phyloP scores from a whole-genome alignment of 2,329 filamentous ascomycete genomes.

The Triangularia setosa region DNA sequence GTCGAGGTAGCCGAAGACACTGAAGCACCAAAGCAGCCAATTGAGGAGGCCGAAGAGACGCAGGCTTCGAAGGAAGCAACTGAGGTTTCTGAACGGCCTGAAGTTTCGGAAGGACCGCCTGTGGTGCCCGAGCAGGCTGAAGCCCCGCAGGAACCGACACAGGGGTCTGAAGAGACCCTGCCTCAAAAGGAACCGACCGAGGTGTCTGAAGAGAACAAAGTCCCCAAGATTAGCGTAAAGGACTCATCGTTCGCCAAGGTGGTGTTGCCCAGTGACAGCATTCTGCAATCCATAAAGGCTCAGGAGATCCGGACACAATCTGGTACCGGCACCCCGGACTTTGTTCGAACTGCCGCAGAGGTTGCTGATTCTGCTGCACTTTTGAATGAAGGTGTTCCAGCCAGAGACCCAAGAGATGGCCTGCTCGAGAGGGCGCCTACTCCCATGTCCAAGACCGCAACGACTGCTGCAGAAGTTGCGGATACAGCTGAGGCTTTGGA shows the following conservation, averaged over 20 bases:
- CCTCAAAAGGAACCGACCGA: not conserved
- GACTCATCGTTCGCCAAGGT: not conserved
- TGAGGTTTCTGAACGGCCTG: constrained; percentile 21
- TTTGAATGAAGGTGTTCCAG: constrained; percentile 31
- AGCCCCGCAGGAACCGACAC: constrained; percentile 30
- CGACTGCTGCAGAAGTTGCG: constrained; percentile 39
- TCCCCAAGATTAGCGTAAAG: not conserved
- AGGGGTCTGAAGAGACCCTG: constrained; percentile 16
- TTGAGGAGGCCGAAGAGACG: not conserved
- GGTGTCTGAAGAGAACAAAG: not conserved
- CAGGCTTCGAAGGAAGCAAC: constrained; percentile 18
- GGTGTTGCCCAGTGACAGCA: not conserved
- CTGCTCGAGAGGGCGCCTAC: constrained; percentile 35
- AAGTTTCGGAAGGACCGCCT: constrained; percentile 24
- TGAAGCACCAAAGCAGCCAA: not conserved
- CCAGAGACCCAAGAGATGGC: constrained; percentile 29
- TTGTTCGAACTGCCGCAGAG: constrained; percentile 30
- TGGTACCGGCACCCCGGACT: constrained; percentile 28
- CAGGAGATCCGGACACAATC: constrained; percentile 15
- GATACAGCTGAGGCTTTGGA: constrained; percentile 40
- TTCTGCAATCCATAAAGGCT: not conserved
- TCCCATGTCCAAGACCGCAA: constrained; percentile 39
- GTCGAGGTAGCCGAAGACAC: not conserved
- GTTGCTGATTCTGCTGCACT: constrained; percentile 33
- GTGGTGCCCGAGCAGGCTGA: constrained; percentile 36